These are phyloP conservation scores for Colletotrichum eleusines DNA, from an alignment of 2,329 filamentous ascomycete species.

Conservation along the genomic window DNA sequence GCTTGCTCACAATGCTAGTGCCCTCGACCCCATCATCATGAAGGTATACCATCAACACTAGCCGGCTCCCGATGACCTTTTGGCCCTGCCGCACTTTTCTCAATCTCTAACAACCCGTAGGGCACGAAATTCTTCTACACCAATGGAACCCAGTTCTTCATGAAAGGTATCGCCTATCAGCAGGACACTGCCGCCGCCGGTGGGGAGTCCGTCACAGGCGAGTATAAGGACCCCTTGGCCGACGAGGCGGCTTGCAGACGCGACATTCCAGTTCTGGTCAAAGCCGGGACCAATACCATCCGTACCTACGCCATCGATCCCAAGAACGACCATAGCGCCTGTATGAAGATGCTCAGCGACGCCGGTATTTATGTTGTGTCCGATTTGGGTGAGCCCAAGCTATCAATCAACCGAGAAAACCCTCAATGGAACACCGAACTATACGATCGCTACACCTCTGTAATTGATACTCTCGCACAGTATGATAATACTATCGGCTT, in stretches of 20 bases:
- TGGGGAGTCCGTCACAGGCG: constrained; percentile 58
- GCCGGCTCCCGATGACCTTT: constrained; percentile 15
- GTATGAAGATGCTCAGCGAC: constrained; percentile 85
- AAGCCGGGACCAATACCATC: constrained; percentile 90
- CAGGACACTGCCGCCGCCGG: constrained; percentile 75
- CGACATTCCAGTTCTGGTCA: constrained; percentile 83
- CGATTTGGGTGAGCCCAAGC: constrained; percentile 84
- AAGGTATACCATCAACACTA: constrained; percentile 65
- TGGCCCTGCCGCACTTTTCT: neutral
- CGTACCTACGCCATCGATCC: constrained; percentile 96
- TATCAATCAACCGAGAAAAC: constrained; percentile 86
- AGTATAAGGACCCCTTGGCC: constrained; percentile 86
- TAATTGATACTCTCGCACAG: constrained; percentile 83
- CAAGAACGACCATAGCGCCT: constrained; percentile 78
- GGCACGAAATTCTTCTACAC: constrained; percentile 91
- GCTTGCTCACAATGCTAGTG: constrained; percentile 56
- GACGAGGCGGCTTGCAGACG: constrained; percentile 79
- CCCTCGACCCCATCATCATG: constrained; percentile 71
- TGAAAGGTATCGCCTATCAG: constrained; percentile 96
- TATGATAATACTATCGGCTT: constrained; percentile 96
- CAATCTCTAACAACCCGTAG: constrained; percentile 52
- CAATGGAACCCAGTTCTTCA: constrained; percentile 76
- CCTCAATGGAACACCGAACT: constrained; percentile 86
- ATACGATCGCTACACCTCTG: constrained; percentile 83
- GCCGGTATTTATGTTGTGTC: constrained; percentile 96